Evolutionary conservation across 2,329 filamentous ascomycete species (phyloP).

Genomic region (Alternaria tenuissima): DNA sequence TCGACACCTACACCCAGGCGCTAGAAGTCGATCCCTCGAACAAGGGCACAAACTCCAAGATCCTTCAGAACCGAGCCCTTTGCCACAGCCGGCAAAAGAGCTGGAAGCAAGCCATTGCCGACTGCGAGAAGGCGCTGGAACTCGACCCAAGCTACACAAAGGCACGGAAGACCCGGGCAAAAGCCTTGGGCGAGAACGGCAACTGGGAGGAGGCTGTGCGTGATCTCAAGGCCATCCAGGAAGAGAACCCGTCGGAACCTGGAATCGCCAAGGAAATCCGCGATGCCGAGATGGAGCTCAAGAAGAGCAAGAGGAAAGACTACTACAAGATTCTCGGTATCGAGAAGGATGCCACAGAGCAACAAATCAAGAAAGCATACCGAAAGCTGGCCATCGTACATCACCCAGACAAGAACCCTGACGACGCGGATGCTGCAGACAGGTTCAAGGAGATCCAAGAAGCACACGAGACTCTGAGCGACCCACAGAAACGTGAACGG

Average conservation of each 20-base stretch:
- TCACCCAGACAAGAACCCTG: slow-evolving; percentile 97
- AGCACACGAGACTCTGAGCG: slow-evolving; percentile 94
- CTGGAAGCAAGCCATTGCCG: slow-evolving; percentile 79
- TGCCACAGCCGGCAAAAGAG: slow-evolving; percentile 85
- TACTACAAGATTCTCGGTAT: slow-evolving; percentile 98
- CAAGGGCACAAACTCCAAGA: slow-evolving; percentile 92
- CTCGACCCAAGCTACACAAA: slow-evolving; percentile 88
- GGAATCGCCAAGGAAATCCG: slow-evolving; percentile 84
- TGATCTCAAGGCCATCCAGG: slow-evolving; percentile 86
- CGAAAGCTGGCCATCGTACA: slow-evolving; percentile 91
- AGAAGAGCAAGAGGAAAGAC: slow-evolving; percentile 97
- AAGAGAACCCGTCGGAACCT: slow-evolving; percentile 82
- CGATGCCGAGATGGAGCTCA: slow-evolving; percentile 90
- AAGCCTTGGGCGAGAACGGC: slow-evolving; percentile 82
- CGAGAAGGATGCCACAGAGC: slow-evolving; percentile 82
- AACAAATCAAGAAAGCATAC: slow-evolving; percentile 95
- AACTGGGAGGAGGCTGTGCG: slow-evolving; percentile 91
- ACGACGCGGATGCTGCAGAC: slow-evolving; percentile 81
- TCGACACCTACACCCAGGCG: slow-evolving; percentile 84
- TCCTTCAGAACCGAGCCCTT: slow-evolving; percentile 90
- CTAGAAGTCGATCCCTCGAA: slow-evolving; percentile 86
- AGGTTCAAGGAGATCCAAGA: slow-evolving; percentile 98
- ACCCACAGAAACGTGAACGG: slow-evolving; percentile 88
- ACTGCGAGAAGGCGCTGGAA: slow-evolving; percentile 84
- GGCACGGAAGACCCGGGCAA: slow-evolving; percentile 92